Evolutionary conservation across 2,329 filamentous ascomycete species (phyloP).

Genomic region (Monosporascus ibericus): DNA sequence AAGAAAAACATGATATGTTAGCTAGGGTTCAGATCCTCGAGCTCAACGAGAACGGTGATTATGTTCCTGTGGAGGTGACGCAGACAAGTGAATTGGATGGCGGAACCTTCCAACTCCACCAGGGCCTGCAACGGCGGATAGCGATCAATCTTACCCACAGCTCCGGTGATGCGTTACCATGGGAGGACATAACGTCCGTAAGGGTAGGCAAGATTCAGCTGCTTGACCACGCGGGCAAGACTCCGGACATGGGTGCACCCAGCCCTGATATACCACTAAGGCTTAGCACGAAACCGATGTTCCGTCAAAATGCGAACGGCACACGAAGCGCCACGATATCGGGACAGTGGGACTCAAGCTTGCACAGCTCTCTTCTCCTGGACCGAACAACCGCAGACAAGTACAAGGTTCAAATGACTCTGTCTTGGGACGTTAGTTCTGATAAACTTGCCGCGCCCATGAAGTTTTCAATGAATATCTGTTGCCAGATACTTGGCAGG

Average conservation of each 20-base stretch:
- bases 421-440: conserved; percentile 82
- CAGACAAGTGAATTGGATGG: conserved; percentile 76
- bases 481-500: conserved; percentile 76
- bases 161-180: conserved; percentile 80
- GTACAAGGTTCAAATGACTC: conserved; percentile 80
- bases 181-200: conserved; percentile 74
- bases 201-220: conserved; percentile 77
- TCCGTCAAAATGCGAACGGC: conserved; percentile 83
- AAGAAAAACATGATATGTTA: conserved; percentile 92
- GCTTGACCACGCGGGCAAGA: conserved; percentile 78
- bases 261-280: conserved; percentile 72
- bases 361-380: conserved; percentile 87
- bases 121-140: conserved; percentile 85
- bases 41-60: conserved; percentile 84
- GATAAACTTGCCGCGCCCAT: conserved; percentile 82
- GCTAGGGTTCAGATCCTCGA: conserved; percentile 84
- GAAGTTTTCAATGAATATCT: conserved; percentile 75
- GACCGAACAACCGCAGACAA: conserved; percentile 91
- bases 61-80: conserved; percentile 86
- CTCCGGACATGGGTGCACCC: conserved; percentile 67
- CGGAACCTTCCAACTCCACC: conserved; percentile 92
- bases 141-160: conserved; percentile 86
- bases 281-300: conserved; percentile 68
- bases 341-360: conserved; percentile 95
- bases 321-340: conserved; percentile 79